Conservation (phyloP, 176 grass and related monocot species). For the Cocos nucifera region DNA sequence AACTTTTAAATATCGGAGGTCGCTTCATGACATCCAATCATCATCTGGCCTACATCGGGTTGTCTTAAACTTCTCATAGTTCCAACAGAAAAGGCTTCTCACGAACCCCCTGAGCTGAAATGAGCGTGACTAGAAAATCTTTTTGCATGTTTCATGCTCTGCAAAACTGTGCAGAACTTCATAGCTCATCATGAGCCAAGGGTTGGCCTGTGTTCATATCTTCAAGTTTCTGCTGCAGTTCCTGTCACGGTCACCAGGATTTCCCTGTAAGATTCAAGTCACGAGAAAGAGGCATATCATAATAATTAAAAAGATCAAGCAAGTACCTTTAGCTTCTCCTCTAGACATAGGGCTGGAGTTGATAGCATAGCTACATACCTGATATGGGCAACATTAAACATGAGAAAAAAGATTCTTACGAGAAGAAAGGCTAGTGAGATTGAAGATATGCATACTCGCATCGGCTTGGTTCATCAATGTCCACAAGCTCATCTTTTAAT, state of each 20-base stretch:
- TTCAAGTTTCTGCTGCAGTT: slow-evolving; percentile 61
- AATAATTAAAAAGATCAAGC: background rate
- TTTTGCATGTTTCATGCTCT: background rate
- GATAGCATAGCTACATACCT: slow-evolving; percentile 80
- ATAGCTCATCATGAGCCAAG: slow-evolving; percentile 57
- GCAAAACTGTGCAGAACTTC: slow-evolving; percentile 6
- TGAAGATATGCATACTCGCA: slow-evolving; percentile 68
- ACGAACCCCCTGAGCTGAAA: background rate
- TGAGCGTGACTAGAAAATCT: background rate
- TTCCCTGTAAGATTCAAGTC: slow-evolving; percentile 16
- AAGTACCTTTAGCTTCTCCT: slow-evolving; percentile 78
- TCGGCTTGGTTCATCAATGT: slow-evolving; percentile 88
- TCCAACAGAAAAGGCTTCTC: background rate
- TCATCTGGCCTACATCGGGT: background rate
- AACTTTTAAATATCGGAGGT: slow-evolving; percentile 20
- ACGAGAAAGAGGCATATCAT: background rate
- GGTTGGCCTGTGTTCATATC: slow-evolving; percentile 33
- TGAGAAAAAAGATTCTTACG: slow-evolving; percentile 7
- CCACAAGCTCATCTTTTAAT: slow-evolving; percentile 66
- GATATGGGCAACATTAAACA: slow-evolving; percentile 6
- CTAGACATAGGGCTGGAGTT: slow-evolving; percentile 57
- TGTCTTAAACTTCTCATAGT: background rate
- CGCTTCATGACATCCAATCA: slow-evolving; percentile 21
- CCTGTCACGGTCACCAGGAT: slow-evolving; percentile 35
- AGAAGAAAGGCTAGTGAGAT: background rate